These are phyloP conservation scores for Platanthera zijinensis DNA, from an alignment of 106 monocot species.

Conservation along the genomic window DNA sequence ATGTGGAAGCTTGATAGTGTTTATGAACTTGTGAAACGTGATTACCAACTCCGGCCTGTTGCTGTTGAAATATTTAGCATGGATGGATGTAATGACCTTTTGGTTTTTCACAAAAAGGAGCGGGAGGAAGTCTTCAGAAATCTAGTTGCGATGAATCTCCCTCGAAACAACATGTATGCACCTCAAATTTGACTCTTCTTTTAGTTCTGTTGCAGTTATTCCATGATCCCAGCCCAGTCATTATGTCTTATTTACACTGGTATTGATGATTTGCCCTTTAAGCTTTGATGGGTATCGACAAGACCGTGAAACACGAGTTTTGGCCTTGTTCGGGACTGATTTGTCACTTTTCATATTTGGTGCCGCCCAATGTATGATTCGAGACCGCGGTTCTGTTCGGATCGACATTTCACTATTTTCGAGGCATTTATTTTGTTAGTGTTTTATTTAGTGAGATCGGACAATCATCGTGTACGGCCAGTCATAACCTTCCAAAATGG, in stretches of 20 bases:
- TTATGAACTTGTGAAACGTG: constrained; percentile 95
- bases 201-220: neutral
- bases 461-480: no score
- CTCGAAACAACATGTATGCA: constrained; percentile 93
- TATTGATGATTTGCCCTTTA: neutral
- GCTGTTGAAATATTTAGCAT: constrained; percentile 99
- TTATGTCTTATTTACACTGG: neutral
- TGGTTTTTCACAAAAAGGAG: constrained; percentile 99
- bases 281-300: neutral
- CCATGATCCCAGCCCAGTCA: neutral
- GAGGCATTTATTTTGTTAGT: no score
- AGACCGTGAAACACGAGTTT: no score
- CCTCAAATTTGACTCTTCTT: constrained; percentile 5
- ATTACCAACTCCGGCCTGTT: constrained; percentile 96
- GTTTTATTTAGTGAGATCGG: no score
- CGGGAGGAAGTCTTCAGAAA: constrained; percentile 97
- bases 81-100: constrained; percentile 98
- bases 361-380: no score
- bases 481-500: no score
- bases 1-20: constrained; percentile 99
- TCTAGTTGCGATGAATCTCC: constrained; percentile 88
- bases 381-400: no score
- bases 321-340: no score
- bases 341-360: no score
- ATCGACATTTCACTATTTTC: no score